phyloP scores from a whole-genome alignment of 768 basidiomycete species.

The Sistotremastrum suecicum region DNA sequence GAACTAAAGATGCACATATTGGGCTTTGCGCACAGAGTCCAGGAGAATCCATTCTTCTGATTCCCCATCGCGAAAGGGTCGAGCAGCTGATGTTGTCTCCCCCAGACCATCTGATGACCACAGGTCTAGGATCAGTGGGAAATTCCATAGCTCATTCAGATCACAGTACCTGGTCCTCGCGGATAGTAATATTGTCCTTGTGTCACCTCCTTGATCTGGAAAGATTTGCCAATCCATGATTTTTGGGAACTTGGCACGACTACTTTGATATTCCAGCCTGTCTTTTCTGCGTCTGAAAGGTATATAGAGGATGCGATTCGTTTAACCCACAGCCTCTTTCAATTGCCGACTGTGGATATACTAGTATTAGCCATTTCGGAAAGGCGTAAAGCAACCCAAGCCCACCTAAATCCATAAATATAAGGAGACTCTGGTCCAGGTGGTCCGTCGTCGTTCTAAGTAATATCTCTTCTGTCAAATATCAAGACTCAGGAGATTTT shows the following conservation, averaged over 20 bases:
- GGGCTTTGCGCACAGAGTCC: constrained; percentile 40
- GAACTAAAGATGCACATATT: constrained; percentile 12
- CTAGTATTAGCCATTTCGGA: neutral
- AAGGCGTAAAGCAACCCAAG: neutral
- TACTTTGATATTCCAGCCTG: constrained; percentile 71
- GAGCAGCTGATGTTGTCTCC: constrained; percentile 43
- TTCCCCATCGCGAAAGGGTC: constrained; percentile 65
- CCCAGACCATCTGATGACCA: constrained; percentile 41
- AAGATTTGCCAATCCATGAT: constrained; percentile 83
- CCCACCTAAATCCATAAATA: constrained; percentile 56
- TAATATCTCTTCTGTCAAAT: too few species aligned
- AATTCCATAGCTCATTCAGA: neutral
- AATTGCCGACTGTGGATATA: neutral
- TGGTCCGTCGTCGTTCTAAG: constrained; percentile 76
- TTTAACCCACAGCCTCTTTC: neutral
- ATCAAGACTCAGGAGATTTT: too few species aligned
- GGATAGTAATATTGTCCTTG: constrained; percentile 71
- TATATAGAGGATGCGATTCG: constrained; percentile 1
- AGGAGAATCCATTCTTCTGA: constrained; percentile 85
- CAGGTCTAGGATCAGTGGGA: too few species aligned
- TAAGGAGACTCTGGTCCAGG: constrained; percentile 62
- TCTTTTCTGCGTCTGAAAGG: neutral
- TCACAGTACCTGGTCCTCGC: constrained; percentile 29
- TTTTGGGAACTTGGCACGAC: constrained; percentile 72
- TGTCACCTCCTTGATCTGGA: constrained; percentile 61